phyloP scores from a whole-genome alignment of 2,329 filamentous ascomycete genomes.

The Ophiocordyceps camponoti-leonardi region DNA sequence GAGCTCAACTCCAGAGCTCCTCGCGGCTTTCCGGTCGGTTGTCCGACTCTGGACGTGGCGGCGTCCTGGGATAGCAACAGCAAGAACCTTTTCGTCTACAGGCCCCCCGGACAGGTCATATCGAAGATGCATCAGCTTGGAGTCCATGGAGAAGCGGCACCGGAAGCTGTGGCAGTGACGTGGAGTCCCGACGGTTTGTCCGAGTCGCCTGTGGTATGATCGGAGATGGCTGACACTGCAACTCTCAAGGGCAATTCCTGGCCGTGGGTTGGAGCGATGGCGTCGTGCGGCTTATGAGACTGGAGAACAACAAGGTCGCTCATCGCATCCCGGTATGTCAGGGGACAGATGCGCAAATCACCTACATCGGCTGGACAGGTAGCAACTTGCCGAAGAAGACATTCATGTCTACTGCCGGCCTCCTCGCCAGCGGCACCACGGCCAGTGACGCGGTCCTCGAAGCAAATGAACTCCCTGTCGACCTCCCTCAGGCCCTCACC shows the following conservation, averaged over 20 bases:
- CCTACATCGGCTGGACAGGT: slow-evolving; percentile 35
- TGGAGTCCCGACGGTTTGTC: slow-evolving; percentile 53
- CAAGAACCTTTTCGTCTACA: slow-evolving; percentile 56
- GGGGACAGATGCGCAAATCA: slow-evolving; percentile 24
- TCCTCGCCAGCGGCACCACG: slow-evolving; percentile 2
- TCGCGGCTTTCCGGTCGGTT: slow-evolving; percentile 49
- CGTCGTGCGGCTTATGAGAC: slow-evolving; percentile 55
- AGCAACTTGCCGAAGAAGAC: slow-evolving; percentile 15
- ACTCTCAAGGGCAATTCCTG: slow-evolving; percentile 48
- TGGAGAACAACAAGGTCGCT: slow-evolving; percentile 67
- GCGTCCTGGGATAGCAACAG: slow-evolving; percentile 50
- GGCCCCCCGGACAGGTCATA: slow-evolving; percentile 56
- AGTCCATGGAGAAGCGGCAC: slow-evolving; percentile 20
- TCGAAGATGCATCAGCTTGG: slow-evolving; percentile 31
- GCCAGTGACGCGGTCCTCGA: neutral
- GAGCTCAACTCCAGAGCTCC: slow-evolving; percentile 37
- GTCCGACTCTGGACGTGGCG: slow-evolving; percentile 73
- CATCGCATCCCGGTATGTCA: slow-evolving; percentile 45
- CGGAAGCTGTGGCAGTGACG: slow-evolving; percentile 29
- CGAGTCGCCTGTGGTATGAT: neutral
- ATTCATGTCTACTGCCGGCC: slow-evolving; percentile 4
- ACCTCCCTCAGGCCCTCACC: slow-evolving; percentile 57
- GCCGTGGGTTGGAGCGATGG: slow-evolving; percentile 76
- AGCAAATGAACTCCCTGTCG: slow-evolving; percentile 12
- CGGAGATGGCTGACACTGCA: neutral